Evolutionary conservation across 805 yeast species (phyloP).

Genomic region (Candida fluviatilis): DNA sequence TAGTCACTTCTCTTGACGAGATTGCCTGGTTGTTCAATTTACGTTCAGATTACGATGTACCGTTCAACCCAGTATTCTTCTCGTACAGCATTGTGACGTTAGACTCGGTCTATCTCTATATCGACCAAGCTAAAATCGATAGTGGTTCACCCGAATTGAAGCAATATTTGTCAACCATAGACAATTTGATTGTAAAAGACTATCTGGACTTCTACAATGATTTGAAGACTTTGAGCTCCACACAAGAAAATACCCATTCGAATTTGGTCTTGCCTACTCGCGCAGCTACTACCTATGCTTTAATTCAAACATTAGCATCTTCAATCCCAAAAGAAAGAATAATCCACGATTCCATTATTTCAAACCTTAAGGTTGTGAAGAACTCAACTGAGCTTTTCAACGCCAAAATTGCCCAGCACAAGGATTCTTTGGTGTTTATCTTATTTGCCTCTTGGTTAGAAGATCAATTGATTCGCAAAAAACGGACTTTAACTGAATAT

Average conservation of each 20-base stretch:
- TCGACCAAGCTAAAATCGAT: constrained; percentile 43
- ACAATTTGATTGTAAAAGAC: constrained; percentile 36
- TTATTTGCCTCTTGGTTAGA: constrained; percentile 84
- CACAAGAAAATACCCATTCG: constrained; percentile 12
- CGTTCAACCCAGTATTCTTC: constrained; percentile 83
- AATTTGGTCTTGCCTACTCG: constrained; percentile 30
- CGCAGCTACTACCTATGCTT: constrained; percentile 27
- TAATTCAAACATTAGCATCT: constrained; percentile 24
- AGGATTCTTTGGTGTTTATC: constrained; percentile 76
- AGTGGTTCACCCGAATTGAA: constrained; percentile 22
- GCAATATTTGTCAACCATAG: constrained; percentile 22
- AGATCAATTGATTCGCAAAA: constrained; percentile 40
- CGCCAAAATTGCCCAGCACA: constrained; percentile 69
- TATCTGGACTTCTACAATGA: constrained; percentile 61
- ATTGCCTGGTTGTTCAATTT: constrained; percentile 88
- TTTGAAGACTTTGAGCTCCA: constrained; percentile 27
- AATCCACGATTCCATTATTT: constrained; percentile 26
- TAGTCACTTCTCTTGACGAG: constrained; percentile 78
- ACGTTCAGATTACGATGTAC: constrained; percentile 72
- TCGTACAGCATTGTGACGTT: constrained; percentile 46
- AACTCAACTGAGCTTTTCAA: constrained; percentile 69
- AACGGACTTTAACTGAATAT: constrained; percentile 51
- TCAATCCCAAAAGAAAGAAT: constrained; percentile 22
- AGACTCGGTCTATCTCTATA: constrained; percentile 45
- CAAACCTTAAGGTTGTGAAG: constrained; percentile 68